These are phyloP conservation scores for Monosiga brevicollis DNA, from an alignment of 78 protist genomes.

Conservation along the genomic window DNA sequence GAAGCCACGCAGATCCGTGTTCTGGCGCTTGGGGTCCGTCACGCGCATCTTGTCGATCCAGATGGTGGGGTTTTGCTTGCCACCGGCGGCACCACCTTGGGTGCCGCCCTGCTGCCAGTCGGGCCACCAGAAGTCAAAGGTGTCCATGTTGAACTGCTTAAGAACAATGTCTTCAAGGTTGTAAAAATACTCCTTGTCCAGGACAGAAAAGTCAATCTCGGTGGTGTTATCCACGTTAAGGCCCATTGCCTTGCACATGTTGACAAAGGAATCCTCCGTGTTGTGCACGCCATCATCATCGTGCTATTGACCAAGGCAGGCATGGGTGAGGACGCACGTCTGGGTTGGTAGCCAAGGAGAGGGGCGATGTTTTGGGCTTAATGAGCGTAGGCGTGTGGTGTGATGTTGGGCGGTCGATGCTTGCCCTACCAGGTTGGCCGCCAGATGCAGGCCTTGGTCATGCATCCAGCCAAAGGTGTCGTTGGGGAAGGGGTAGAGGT, in stretches of 20 bases:
- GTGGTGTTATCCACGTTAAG: neutral
- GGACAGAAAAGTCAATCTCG: neutral
- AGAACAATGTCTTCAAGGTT: conserved; percentile 21
- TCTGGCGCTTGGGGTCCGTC: neutral
- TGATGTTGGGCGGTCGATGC: too few relatives aligned
- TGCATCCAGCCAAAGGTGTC: neutral
- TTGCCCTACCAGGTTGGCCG: conserved; percentile 24
- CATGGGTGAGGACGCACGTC: too few relatives aligned
- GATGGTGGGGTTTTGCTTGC: conserved; percentile 31
- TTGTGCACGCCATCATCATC: neutral
- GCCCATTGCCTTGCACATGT: conserved; percentile 8
- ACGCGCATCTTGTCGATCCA: conserved; percentile 6
- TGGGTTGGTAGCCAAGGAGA: too few relatives aligned
- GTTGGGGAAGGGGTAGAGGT: conserved; percentile 20
- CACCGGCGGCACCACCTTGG: conserved; percentile 3
- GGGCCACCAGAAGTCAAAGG: conserved; percentile 49
- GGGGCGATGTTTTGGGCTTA: too few relatives aligned
- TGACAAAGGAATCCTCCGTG: neutral
- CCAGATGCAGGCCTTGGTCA: conserved; percentile 7
- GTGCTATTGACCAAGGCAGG: too few relatives aligned
- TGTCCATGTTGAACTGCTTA: conserved; percentile 6
- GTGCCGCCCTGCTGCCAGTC: conserved; percentile 38
- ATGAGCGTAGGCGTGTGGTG: too few relatives aligned
- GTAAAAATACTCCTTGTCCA: neutral
- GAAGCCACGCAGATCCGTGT: conserved; percentile 2